Conservation (phyloP, 768 basidiomycete genomes). For the Lactarius hengduanensis region DNA sequence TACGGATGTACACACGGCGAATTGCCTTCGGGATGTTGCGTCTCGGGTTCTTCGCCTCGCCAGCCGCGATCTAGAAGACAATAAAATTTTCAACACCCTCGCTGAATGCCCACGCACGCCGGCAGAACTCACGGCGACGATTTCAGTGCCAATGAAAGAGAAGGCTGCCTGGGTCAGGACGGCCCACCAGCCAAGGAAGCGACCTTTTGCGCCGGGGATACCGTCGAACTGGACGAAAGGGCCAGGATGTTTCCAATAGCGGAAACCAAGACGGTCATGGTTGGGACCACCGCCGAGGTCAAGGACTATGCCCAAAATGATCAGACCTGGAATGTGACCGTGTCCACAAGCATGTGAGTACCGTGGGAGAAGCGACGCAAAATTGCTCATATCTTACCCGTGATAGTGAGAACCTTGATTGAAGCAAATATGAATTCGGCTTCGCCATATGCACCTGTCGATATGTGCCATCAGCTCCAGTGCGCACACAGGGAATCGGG, state of each 20-base stretch:
- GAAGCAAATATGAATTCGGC: constrained; percentile 87
- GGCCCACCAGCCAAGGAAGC: constrained; percentile 70
- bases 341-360: neutral
- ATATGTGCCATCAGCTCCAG: neutral
- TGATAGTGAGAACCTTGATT: constrained; percentile 88
- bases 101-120: neutral
- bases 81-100: neutral
- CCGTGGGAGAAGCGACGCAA: constrained; percentile 45
- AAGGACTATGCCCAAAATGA: constrained; percentile 62
- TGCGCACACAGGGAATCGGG: neutral
- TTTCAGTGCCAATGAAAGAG: constrained; percentile 92
- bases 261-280: constrained; percentile 67
- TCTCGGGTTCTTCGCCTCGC: constrained; percentile 88
- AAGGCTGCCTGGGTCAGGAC: constrained; percentile 88
- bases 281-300: constrained; percentile 88
- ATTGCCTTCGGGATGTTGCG: constrained; percentile 60
- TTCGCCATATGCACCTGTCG: constrained; percentile 69
- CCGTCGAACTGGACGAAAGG: constrained; percentile 72
- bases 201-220: constrained; percentile 68
- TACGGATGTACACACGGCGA: constrained; percentile 67
- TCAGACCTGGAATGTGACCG: constrained; percentile 35
- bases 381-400: constrained; percentile 38
- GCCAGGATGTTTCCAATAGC: constrained; percentile 88
- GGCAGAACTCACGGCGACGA: constrained; percentile 69
- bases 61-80: constrained; percentile 66